Evolutionary conservation across 768 basidiomycete genomes (phyloP), one percentile per base, ranked within the genome.

Genomic region (Dioszegia hungarica): DNA sequence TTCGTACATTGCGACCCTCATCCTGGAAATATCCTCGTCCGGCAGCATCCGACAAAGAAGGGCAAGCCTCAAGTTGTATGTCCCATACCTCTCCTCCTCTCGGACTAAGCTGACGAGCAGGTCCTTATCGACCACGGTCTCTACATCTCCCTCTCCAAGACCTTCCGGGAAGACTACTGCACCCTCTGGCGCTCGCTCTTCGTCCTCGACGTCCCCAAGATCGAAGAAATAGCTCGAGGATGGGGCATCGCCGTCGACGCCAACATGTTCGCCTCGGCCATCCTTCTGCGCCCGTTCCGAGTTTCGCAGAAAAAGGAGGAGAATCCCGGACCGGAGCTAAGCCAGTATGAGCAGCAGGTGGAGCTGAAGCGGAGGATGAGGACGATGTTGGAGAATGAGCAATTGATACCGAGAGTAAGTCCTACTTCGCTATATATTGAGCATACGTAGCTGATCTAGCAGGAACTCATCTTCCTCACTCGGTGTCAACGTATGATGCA

Each of bases 41-140:
- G 79, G 41, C 73, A 73, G 84, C 75, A 83, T 86, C 65, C 88
- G 82, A 8, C 83, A 76, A 83, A 77, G 54, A 73, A 72, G 15
- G 68, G 67, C 0, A 69, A 75, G 41, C 78, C 79, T 6, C 77
- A 80, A 49, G 66, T 80, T 25, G 78, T 78, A 29, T 64, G 70
- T 56, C 15, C 4, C 1, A 6, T 33, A 14, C 8, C 8, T 33
- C 31, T 14, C 8, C 31, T 33, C 29, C 15, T 48, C 3, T 10
- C 15, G 37, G 11, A 10, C 29, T 2, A 9, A 17, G 47, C 56
- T 57, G 24, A 57, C 22, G 1, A 14, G 5, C 79, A 90, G 60
- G 87, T 95, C 29, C 79, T 95, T 12, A 83, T 97, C 64, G 93
- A 97, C 71, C 93, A 97, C 72, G 93, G 93, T 0, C 78, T 97